These are phyloP conservation scores for Pseudocercospora pini-densiflorae DNA, from an alignment of 2,329 filamentous ascomycete species.

Conservation along the genomic window DNA sequence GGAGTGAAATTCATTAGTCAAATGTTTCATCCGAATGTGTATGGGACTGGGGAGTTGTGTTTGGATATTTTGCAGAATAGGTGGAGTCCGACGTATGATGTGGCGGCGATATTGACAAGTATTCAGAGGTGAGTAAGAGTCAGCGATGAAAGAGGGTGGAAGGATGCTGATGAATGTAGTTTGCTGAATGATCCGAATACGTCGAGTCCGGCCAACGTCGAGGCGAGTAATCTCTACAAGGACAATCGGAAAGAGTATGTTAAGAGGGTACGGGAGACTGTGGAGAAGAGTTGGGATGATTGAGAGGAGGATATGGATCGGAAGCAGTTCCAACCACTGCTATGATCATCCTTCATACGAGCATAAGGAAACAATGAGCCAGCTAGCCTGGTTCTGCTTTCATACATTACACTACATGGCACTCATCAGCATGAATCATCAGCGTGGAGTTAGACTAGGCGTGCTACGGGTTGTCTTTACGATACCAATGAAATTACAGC, in stretches of 20 bases:
- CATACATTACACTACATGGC: background rate
- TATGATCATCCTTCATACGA: background rate
- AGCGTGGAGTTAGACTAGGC: constrained; percentile 6
- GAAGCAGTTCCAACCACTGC: constrained; percentile 1
- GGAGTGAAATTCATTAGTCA: constrained; percentile 98
- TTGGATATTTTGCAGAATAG: constrained; percentile 96
- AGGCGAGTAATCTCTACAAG: constrained; percentile 97
- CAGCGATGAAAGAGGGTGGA: background rate
- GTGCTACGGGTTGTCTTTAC: constrained; percentile 1
- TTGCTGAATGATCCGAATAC: constrained; percentile 97
- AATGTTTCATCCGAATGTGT: constrained; percentile 99
- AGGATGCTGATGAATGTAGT: constrained; percentile 55
- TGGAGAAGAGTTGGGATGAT: constrained; percentile 99
- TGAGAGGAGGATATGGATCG: constrained; percentile 13
- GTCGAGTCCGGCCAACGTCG: constrained; percentile 96
- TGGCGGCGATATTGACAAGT: constrained; percentile 93
- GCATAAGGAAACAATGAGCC: background rate
- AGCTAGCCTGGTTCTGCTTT: background rate
- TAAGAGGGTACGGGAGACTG: constrained; percentile 92
- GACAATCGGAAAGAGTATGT: constrained; percentile 97
- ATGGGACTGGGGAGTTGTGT: constrained; percentile 94
- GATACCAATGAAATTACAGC: constrained; percentile 11
- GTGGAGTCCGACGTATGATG: constrained; percentile 99
- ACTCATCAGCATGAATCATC: constrained; percentile 7
- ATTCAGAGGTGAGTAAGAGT: constrained; percentile 79